Conservation (phyloP, 1,284 basidiomycete species). For the Austroboletus niveus region DNA sequence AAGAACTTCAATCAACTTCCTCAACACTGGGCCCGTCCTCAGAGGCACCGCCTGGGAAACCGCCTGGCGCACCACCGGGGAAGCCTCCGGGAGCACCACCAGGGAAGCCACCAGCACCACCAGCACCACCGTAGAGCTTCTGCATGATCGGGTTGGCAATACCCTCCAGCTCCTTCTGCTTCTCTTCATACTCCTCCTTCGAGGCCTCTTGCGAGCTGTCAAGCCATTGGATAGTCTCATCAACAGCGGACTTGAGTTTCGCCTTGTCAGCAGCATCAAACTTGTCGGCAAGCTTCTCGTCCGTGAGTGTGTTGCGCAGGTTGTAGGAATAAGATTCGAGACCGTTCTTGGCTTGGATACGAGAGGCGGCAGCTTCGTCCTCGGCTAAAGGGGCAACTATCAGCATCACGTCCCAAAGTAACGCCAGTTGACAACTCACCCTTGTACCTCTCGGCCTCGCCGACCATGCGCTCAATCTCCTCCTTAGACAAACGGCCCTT, state of each 20-base stretch:
- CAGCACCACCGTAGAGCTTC: constrained; percentile 82
- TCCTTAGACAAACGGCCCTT: constrained; percentile 98
- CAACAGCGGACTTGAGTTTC: constrained; percentile 81
- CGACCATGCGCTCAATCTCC: constrained; percentile 97
- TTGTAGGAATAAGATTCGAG: constrained; percentile 97
- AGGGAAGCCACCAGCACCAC: constrained; percentile 54
- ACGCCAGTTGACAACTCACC: constrained; percentile 37
- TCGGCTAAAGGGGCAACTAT: constrained; percentile 48
- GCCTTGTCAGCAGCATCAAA: constrained; percentile 87
- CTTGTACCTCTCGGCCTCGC: constrained; percentile 92
- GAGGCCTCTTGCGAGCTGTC: constrained; percentile 87
- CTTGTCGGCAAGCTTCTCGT: constrained; percentile 86
- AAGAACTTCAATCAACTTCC: constrained; percentile 69
- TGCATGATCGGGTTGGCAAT: constrained; percentile 95
- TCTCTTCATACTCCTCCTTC: constrained; percentile 94
- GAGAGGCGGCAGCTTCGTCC: constrained; percentile 79
- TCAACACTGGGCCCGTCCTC: constrained; percentile 87
- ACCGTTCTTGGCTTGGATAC: constrained; percentile 85
- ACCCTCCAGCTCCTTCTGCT: constrained; percentile 94
- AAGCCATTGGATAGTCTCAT: constrained; percentile 88
- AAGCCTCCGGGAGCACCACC: constrained; percentile 51
- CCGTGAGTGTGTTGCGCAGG: constrained; percentile 86
- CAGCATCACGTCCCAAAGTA: constrained; percentile 10
- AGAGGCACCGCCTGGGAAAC: constrained; percentile 50
- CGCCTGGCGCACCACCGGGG: constrained; percentile 52